Base-by-base conservation (phyloP, 176 grass and related monocot genomes). In the Zoysia japonica region DNA sequence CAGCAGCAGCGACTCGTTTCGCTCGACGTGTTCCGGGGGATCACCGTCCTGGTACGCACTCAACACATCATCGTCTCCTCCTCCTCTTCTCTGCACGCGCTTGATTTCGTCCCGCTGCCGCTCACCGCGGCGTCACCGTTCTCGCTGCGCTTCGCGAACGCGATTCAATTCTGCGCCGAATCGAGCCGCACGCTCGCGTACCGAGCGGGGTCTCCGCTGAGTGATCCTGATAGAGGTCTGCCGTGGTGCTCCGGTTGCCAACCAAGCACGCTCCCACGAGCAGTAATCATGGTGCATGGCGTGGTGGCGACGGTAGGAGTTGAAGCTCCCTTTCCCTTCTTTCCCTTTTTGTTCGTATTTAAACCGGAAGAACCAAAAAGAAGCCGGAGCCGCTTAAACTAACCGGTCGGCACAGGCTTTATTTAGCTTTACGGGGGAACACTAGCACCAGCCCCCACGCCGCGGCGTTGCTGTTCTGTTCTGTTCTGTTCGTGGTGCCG, bases 1-100 rank as follows among this genome's bases (percentile, higher is more conserved):
- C 6, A 63, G 47, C 16, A 11, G 71, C 72, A 89, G 76, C 87
- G 91, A 55, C 91, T 93, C 68, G 78, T 89, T 81, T 93, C 91
- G 66, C 91, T 93, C 78, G 91, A 93, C 77, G 91, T 93, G 11
- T 93, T 93, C 87, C 81, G 91, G 15, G 90, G 91, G 60, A 75
- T 87, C 81, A 93, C 91, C 78, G 91, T 93, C 2, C 73, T 86
- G 87, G 91, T 93, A 76, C 59, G 80, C 52, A 5, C 47, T 0
- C 45, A 13, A 9, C 7, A 28, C 57, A 28, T 28, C 28, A 28
- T 28, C 0, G 28, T 16, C 40, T 1, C 2, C 2, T 6, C 0
- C 12, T 28, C 16, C 0, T 53, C 10, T 4, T 28, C 3, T 28
- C 50, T 43, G 56, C 57, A 44, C 52, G 1, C 40, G 2, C 43